Evolutionary conservation across 2,329 filamentous ascomycete species (phyloP), one percentile per base, ranked within the genome.

Genomic region (Amauroascus verrucosus): DNA sequence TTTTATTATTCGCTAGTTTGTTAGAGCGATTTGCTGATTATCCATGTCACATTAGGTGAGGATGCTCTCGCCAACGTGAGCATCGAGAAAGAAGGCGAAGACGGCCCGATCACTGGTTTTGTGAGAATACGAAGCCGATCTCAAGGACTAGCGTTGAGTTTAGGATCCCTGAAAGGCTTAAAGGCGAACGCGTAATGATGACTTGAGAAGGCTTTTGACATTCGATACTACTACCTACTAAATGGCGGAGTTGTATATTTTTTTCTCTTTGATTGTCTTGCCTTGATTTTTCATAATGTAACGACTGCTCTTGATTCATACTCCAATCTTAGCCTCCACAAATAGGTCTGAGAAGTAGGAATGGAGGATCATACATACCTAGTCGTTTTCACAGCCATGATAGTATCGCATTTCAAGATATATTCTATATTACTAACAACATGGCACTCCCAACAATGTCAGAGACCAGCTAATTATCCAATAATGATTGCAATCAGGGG

Each of bases 121-220:
- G 90, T 98, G 59, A 84, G 93, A 68, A 98, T 98, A 80, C 84
- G 93, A 73, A 96, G 90, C 76, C 85, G 93, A 67, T 95, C 89
- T 35, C 93, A 98, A 74, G 93, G 93, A 47, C 76, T 98, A 65
- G 93, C 93, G 9, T 75, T 98, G 62, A 96, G 91, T 72, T 75
- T 98, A 59, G 93, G 93, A 30, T 94, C 88, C 48, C 76, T 98
- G 64, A 98, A 97, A 75, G 93, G 93, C 1, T 75, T 98, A 58
- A 95, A 90, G 75, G 93, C 91, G 72, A 66, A 67, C 48, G 57
- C 67, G 51, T 65, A 67, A 62, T 71, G 58, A 14, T 47, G 16
- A 33, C 28, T 32, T 37, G 6, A 28, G 20, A 16, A 20, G 3
- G 51, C 13, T 49, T 49, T 43, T 28, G 43, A 37, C 16, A 22